phyloP scores from a whole-genome alignment of 495 filamentous ascomycete species.

The Chaetomium fimeti region DNA sequence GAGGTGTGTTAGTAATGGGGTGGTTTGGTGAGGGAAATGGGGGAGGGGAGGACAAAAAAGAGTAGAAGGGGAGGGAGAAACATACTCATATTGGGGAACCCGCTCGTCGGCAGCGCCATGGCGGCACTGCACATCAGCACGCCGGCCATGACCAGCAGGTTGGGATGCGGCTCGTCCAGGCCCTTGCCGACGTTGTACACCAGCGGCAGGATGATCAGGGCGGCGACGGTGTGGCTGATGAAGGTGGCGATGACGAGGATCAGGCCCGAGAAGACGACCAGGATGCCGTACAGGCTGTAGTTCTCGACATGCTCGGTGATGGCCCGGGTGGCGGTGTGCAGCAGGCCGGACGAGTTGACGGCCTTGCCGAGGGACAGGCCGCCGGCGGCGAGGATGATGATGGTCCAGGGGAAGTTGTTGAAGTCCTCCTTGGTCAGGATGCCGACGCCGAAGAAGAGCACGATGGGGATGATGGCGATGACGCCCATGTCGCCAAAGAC shows the following conservation, averaged over 20 bases:
- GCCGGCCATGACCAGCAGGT: conserved; percentile 83
- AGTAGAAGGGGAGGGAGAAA: conserved; percentile 23
- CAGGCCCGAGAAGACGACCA: conserved; percentile 80
- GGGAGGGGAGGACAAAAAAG: neutral
- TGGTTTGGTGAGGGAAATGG: no score
- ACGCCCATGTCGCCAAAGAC: conserved; percentile 98
- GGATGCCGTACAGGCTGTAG: conserved; percentile 79
- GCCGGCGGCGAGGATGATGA: conserved; percentile 96
- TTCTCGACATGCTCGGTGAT: conserved; percentile 74
- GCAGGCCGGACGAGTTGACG: conserved; percentile 87
- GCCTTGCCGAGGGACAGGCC: conserved; percentile 92
- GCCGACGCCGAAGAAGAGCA: conserved; percentile 93
- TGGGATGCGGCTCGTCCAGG: conserved; percentile 89
- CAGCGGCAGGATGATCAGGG: conserved; percentile 89
- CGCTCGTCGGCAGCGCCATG: conserved; percentile 92
- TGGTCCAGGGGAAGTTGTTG: conserved; percentile 99
- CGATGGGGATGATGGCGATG: conserved; percentile 92
- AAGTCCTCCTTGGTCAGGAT: conserved; percentile 99
- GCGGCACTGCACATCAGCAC: conserved; percentile 65
- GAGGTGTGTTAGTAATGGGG: conserved; percentile 7
- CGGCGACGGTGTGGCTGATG: conserved; percentile 96
- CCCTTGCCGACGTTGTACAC: conserved; percentile 78
- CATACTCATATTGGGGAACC: conserved; percentile 99
- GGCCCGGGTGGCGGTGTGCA: conserved; percentile 75
- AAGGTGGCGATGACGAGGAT: conserved; percentile 96